Evolutionary conservation across 768 basidiomycete genomes (phyloP).

Genomic region (Fibroporia radiculosa): DNA sequence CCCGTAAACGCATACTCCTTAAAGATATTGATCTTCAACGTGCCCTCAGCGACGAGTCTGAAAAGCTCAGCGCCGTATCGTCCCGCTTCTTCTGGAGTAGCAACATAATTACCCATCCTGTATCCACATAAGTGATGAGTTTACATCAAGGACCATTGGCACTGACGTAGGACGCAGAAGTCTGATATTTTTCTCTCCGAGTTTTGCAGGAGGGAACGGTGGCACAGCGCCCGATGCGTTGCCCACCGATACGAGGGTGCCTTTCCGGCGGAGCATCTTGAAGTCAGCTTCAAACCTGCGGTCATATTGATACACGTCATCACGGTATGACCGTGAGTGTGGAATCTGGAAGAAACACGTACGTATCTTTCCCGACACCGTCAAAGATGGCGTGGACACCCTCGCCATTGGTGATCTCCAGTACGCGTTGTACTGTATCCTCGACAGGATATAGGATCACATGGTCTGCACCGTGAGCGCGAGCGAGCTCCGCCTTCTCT

Average conservation of each 20-base stretch:
- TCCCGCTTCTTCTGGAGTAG: slow-evolving; percentile 64
- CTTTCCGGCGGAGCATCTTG: slow-evolving; percentile 75
- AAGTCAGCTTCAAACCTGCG: slow-evolving; percentile 72
- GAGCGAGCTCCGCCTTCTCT: slow-evolving; percentile 77
- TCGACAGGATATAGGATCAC: slow-evolving; percentile 75
- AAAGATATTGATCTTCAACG: slow-evolving; percentile 58
- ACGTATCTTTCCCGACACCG: slow-evolving; percentile 94
- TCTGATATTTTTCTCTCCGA: slow-evolving; percentile 77
- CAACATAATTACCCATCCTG: slow-evolving; percentile 66
- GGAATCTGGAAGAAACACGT: slow-evolving; percentile 23
- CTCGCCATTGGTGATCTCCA: slow-evolving; percentile 68
- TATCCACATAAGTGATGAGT: slow-evolving; percentile 4
- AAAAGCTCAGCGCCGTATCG: slow-evolving; percentile 64
- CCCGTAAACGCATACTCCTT: slow-evolving; percentile 80
- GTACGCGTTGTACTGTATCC: slow-evolving; percentile 62
- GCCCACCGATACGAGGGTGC: slow-evolving; percentile 83
- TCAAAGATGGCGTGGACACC: slow-evolving; percentile 86
- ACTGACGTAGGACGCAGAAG: slow-evolving; percentile 64
- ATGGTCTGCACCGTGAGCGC: slow-evolving; percentile 71
- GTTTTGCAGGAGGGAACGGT: slow-evolving; percentile 65
- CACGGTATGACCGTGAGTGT: neutral
- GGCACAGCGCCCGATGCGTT: slow-evolving; percentile 86
- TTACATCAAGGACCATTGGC: neutral
- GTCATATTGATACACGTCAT: neutral
- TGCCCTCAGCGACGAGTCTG: slow-evolving; percentile 46